These are phyloP conservation scores for Cladorrhinum samala DNA, from an alignment of 495 filamentous ascomycete species.

Conservation along the genomic window DNA sequence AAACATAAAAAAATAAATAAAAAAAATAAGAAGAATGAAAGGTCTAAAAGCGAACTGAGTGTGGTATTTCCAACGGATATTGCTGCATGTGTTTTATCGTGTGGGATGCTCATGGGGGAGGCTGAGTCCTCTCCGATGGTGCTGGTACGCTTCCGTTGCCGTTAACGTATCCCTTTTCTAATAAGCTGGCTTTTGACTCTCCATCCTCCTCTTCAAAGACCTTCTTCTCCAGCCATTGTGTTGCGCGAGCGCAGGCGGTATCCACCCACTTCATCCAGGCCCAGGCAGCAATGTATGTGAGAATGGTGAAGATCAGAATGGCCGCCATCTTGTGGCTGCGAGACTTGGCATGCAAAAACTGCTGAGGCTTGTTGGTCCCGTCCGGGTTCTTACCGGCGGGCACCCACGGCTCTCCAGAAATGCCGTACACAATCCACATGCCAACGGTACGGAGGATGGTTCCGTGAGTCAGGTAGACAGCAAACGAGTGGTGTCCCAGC, in stretches of 20 bases:
- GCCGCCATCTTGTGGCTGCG: constrained; percentile 23
- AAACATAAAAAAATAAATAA: neutral
- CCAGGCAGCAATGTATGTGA: constrained; percentile 51
- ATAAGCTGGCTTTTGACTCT: constrained; percentile 15
- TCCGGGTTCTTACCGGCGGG: constrained; percentile 30
- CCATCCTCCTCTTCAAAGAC: constrained; percentile 49
- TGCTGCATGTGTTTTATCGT: neutral
- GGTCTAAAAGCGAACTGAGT: neutral
- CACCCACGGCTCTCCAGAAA: constrained; percentile 42
- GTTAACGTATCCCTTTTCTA: constrained; percentile 26
- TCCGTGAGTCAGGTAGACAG: constrained; percentile 62
- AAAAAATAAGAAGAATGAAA: neutral
- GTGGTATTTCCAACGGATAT: neutral
- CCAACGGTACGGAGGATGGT: constrained; percentile 55
- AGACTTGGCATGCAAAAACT: constrained; percentile 35
- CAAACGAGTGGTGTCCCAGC: constrained; percentile 62
- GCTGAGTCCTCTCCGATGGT: constrained; percentile 3
- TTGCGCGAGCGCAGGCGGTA: constrained; percentile 53
- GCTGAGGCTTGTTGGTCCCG: constrained; percentile 20
- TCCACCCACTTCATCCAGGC: constrained; percentile 64
- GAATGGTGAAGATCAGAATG: constrained; percentile 32
- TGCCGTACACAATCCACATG: constrained; percentile 59
- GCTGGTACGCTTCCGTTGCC: constrained; percentile 11
- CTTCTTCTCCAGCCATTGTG: constrained; percentile 50
- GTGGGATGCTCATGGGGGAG: constrained; percentile 9